Evolutionary conservation across 495 filamentous ascomycete genomes (phyloP), one percentile per base, ranked within the genome.

Genomic region (Parachaetomium inaequale): DNA sequence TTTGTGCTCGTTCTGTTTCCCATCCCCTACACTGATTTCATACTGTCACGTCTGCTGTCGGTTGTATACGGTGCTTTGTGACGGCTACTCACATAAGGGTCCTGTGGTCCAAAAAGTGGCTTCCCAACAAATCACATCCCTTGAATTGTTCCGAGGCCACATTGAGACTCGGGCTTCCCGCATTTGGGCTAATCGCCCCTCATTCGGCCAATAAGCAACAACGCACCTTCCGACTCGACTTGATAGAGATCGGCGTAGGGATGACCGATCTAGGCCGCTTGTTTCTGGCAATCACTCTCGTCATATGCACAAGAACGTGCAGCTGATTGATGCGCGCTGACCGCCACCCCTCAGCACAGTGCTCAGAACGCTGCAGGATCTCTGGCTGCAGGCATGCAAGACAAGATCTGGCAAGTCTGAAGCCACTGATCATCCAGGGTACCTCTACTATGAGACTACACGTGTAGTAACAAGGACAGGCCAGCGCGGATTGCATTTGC

Each of bases 361-460:
- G 43, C 17, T 38, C 43, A 21, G 28, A 47, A 7, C 28, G 14
- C 47, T 17, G 49, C 58, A 60, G 47, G 36, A 60, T 60, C 58
- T 38, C 28, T 14, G 17, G 29, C 28, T 21, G n/a, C 56, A 57
- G 55, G 43, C 28, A 38, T 50, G 56, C 56, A 49, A 60, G 47
- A 60, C 58, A 52, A 60, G 58, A 60, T 60, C 47, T 60, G 34
- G 58, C 25, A 36, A 32, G 47, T 21, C 17, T 5, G 26, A 36
- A 49, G 31, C 29, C 55, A 58, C 43, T 38, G 42, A 57, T 57
- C 40, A 26, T 40, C 42, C 12, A 29, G 43, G 14, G 38, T 3
- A 17, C 25, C n/a, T n/a, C 28, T 59, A 59, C 56, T 45, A 59
- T 59, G 56, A 31, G 26, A 26, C 43, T n/a, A n/a, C n/a, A n/a